Conservation (phyloP, 306 rosid species). For the Cucurbita argyrosperma region DNA sequence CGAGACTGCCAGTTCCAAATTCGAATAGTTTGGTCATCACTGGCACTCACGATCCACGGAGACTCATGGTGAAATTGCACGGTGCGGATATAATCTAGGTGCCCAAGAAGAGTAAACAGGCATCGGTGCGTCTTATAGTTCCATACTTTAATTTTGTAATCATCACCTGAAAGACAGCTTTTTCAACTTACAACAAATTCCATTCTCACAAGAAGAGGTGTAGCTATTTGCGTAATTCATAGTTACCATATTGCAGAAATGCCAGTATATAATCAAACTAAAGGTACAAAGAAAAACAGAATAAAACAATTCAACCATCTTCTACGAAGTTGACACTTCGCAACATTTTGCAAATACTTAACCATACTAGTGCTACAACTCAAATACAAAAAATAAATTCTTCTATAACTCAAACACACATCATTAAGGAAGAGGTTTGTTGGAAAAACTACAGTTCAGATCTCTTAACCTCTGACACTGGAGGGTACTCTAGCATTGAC, state of each 20-base stretch:
- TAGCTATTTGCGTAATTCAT: neutral
- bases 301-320: neutral
- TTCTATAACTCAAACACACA: neutral
- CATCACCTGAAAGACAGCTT: conserved; percentile 57
- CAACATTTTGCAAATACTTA: neutral
- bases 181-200: neutral
- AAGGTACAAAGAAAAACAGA: neutral
- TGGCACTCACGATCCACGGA: conserved; percentile 97
- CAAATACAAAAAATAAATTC: neutral
- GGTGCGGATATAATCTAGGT: conserved; percentile 90
- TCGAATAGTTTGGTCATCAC: conserved; percentile 97
- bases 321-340: neutral
- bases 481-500: neutral
- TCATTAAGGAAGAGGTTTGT: neutral
- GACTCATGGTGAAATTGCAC: conserved; percentile 92
- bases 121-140: conserved; percentile 95
- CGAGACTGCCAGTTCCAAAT: conserved; percentile 99
- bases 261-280: neutral
- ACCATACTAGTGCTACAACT: neutral
- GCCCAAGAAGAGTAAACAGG: conserved; percentile 88
- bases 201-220: neutral
- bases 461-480: neutral
- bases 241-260: neutral
- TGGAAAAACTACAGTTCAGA: neutral
- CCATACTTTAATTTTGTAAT: conserved; percentile 97